Evolutionary conservation across 306 rosid species (phyloP).

Genomic region (Prunus mume): DNA sequence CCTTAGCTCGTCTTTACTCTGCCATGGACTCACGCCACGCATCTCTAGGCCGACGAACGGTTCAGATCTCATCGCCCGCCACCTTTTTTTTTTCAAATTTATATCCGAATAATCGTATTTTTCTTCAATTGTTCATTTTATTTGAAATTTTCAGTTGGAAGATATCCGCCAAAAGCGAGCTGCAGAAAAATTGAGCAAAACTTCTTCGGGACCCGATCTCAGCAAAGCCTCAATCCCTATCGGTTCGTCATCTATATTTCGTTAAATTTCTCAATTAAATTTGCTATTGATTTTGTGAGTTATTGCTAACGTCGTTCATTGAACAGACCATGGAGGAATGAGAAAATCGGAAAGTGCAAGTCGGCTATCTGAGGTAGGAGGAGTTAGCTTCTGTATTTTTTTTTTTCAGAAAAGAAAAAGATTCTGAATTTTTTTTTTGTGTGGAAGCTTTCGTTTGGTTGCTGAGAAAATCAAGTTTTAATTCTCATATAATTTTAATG

Average conservation of each 20-base stretch:
- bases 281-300: not conserved
- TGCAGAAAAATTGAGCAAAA: conserved; percentile 70
- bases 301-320: conserved; percentile 2
- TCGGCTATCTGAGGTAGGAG: conserved; percentile 67
- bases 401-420: not conserved
- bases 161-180: conserved; percentile 96
- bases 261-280: not conserved
- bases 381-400: not conserved
- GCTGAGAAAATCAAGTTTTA: not conserved
- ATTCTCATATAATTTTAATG: not conserved
- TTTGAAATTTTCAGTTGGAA: conserved; percentile 51
- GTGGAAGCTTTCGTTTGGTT: not conserved
- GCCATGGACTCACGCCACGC: conserved; percentile 85
- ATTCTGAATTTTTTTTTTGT: not conserved
- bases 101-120: not conserved
- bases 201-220: conserved; percentile 86
- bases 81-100: not conserved
- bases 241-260: conserved; percentile 38
- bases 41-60: conserved; percentile 84
- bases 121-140: not conserved
- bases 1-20: not conserved
- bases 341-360: conserved; percentile 68
- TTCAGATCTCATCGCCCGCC: conserved; percentile 8
- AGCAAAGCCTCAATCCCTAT: conserved; percentile 36
- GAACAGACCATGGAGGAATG: conserved; percentile 47